These are phyloP conservation scores for Tothia fuscella DNA, from an alignment of 2,329 filamentous ascomycete species.

Conservation along the genomic window DNA sequence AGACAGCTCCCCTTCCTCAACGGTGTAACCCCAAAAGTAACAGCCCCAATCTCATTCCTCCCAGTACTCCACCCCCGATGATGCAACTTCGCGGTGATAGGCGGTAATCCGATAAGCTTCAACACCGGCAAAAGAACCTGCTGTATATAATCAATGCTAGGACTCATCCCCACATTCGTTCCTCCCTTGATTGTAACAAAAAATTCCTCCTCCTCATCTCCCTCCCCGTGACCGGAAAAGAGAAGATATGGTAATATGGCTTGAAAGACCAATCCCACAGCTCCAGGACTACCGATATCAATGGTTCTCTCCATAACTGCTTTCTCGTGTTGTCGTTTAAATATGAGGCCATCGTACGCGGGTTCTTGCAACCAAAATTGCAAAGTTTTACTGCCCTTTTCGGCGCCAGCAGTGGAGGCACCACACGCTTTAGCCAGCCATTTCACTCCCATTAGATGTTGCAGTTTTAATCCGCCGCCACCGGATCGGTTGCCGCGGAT, in stretches of 20 bases:
- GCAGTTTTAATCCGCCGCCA: conserved; percentile 43
- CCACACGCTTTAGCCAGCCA: conserved; percentile 39
- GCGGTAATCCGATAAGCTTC: conserved; percentile 36
- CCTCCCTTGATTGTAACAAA: conserved; percentile 41
- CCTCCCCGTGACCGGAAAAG: conserved; percentile 22
- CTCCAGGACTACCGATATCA: conserved; percentile 37
- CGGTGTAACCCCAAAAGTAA: conserved; percentile 37
- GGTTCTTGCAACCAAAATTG: conserved; percentile 20
- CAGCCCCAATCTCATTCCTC: conserved; percentile 32
- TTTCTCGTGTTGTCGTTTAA: conserved; percentile 25
- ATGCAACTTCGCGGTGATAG: conserved; percentile 30
- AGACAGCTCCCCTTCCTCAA: conserved; percentile 19
- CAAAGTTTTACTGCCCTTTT: conserved; percentile 31
- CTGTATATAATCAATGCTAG: conserved; percentile 43
- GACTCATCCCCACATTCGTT: conserved; percentile 44
- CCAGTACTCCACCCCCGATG: conserved; percentile 44
- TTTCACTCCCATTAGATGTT: conserved; percentile 43
- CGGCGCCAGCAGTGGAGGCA: conserved; percentile 30
- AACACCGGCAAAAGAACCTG: conserved; percentile 46
- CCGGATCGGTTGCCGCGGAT: conserved; percentile 42
- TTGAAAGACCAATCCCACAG: conserved; percentile 44
- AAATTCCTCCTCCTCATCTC: conserved; percentile 12
- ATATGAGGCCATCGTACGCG: conserved; percentile 13
- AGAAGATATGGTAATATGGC: conserved; percentile 47
- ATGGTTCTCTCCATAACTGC: conserved; percentile 20